These are phyloP conservation scores for Penicillium sp. DNA, from an alignment of 2,329 filamentous ascomycete species.

Conservation along the genomic window DNA sequence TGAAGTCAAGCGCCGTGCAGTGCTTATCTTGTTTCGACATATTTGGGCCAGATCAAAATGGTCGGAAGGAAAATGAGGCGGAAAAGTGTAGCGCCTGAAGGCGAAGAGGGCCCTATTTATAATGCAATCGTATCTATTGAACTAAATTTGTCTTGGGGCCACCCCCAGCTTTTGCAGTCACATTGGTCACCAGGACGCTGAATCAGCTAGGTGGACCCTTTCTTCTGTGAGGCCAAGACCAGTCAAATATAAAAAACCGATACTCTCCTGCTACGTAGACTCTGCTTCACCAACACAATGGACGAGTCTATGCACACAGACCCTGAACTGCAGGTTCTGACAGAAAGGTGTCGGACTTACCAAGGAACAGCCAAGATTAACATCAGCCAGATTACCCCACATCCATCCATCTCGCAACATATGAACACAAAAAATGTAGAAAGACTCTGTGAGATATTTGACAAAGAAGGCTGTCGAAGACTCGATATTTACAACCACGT, in stretches of 20 bases:
- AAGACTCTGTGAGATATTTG: conserved; percentile 24
- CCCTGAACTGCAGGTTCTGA: conserved; percentile 14
- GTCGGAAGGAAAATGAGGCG: no score
- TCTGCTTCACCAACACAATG: background rate
- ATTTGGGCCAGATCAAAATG: background rate
- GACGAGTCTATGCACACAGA: conserved; percentile 17
- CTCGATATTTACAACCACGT: conserved; percentile 24
- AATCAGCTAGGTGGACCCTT: no score
- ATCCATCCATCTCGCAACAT: conserved; percentile 8
- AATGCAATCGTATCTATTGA: no score
- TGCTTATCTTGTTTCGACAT: conserved; percentile 13
- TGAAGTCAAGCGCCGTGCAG: conserved; percentile 10
- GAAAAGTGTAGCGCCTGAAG: no score
- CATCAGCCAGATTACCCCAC: conserved; percentile 22
- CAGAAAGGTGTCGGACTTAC: conserved; percentile 27
- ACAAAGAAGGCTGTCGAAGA: conserved; percentile 22
- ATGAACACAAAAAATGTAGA: conserved; percentile 21
- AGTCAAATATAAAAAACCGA: no score
- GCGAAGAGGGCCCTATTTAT: no score
- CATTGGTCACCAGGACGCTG: no score
- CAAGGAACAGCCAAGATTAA: conserved; percentile 29
- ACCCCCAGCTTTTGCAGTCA: no score
- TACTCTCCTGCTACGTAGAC: no score
- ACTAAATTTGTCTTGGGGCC: no score
- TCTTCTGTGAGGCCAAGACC: no score